Evolutionary conservation across 345 rosid genomes (phyloP), one percentile per base, ranked within the genome.

Genomic region (Ricinus communis): DNA sequence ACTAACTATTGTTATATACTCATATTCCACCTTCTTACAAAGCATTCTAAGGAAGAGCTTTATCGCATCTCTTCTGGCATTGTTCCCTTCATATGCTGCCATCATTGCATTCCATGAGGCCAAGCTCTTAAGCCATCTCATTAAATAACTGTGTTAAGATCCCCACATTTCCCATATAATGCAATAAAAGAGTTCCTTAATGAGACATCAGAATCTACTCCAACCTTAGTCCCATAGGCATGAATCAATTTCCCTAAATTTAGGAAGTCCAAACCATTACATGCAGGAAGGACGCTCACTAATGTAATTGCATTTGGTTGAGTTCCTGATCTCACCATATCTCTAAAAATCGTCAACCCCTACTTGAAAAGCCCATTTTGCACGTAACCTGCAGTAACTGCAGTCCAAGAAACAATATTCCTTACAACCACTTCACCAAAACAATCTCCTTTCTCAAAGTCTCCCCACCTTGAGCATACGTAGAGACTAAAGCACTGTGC

Each of bases 151-250:
- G 30, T 1, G 25, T 15, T 13, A 45, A 64, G 13, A 46, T 46
- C 5, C n/a, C 68, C 68, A 22, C 68, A 64, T 64, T 64, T 64
- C 38, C 68, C 68, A 64, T 64, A 46, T 45, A 64, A 46, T 25
- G 68, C 40, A 24, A 64, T 64, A 31, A 64, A 64, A 45, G 54
- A 52, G 16, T 46, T 64, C 12, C 19, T 45, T 27, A 64, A 64
- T 0, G 68, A 45, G 25, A 46, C 28, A 64, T 64, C 68, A 8
- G 53, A 64, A 27, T 45, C 40, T 11, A 64, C 21, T 5, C 54
- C 68, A n/a, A 45, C 22, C 24, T 64, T 64, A 16, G 25, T 30
- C 9, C 38, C 68, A 64, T 46, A 64, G 3, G 54, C 68, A 45
- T 46, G 54, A 43, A 64, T 46, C 40, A 46, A 46, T 21, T 45